Evolutionary conservation across 805 yeast species (phyloP).

Genomic region (Aciculoconidium aculeatum): DNA sequence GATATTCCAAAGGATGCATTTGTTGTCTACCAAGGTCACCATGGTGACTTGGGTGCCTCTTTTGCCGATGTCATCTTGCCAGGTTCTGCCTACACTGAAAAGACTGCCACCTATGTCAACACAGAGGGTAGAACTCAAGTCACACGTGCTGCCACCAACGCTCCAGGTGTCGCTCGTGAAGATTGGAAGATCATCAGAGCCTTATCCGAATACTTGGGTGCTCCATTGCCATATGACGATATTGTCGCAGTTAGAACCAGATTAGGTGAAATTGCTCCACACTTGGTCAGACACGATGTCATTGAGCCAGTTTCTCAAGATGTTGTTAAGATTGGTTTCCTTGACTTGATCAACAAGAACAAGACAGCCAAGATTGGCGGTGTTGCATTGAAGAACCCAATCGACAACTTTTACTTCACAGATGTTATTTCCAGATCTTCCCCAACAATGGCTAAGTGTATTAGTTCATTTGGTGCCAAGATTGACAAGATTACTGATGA

Average conservation of each 20-base stretch:
- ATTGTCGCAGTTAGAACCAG: constrained; percentile 60
- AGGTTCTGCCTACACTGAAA: constrained; percentile 85
- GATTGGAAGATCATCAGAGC: constrained; percentile 89
- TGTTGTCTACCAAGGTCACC: constrained; percentile 88
- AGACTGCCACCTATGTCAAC: constrained; percentile 76
- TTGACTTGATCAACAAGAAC: constrained; percentile 35
- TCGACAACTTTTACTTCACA: constrained; percentile 81
- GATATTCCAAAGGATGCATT: constrained; percentile 81
- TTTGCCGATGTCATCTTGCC: constrained; percentile 84
- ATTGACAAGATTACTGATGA: constrained; percentile 53
- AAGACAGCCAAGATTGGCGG: constrained; percentile 35
- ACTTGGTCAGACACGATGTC: constrained; percentile 67
- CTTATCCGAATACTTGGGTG: constrained; percentile 67
- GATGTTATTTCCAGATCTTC: constrained; percentile 83
- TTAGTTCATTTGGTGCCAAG: constrained; percentile 63
- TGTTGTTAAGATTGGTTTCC: constrained; percentile 52
- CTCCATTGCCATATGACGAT: constrained; percentile 72
- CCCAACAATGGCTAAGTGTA: constrained; percentile 86
- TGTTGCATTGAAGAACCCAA: constrained; percentile 57
- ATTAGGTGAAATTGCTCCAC: constrained; percentile 74
- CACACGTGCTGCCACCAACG: constrained; percentile 80
- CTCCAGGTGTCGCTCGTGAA: constrained; percentile 87
- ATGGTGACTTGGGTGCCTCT: constrained; percentile 86
- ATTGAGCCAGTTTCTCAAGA: constrained; percentile 62
- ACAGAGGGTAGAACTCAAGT: constrained; percentile 86